Evolutionary conservation across 768 basidiomycete genomes (phyloP), one percentile per base, ranked within the genome.

Genomic region (Calocera cornea): DNA sequence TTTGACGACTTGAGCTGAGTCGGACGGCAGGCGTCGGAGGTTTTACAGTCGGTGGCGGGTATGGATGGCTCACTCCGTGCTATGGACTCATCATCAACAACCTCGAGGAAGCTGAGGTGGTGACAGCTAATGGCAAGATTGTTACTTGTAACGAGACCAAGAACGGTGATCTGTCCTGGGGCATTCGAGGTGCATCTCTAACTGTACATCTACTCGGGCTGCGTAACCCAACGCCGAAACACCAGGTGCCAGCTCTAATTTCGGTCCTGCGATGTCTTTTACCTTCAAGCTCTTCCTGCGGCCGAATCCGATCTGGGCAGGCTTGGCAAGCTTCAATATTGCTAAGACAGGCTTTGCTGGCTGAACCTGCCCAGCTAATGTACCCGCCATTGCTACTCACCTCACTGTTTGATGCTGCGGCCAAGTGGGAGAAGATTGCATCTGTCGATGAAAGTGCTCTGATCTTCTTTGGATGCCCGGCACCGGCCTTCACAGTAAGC

Each of bases 181-280:
- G 66, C 16, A 64, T 69, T 41, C 63, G 69, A 34, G 41, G 69
- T 66, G 40, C 41, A 36, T 14, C 34, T 65, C 29, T 34, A n/a
- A n/a, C 14, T 64, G 7, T 36, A 34, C 27, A 11, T 27, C 1
- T 29, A 22, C 16, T 3, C 1, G 19, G 1, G 2, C 14, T 40
- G n/a, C 2, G 1, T 29, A 16, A 22, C 63, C 10, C 27, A 24
- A 2, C 14, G n/a, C 17, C 24, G n/a, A 36, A 24, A 1, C 34
- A 17, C 1, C 38, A 69, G 68, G 65, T 27, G 66, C 63, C 11
- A 66, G 69, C 2, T 47, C 29, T 34, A 67, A 65, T 64, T 69
- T 69, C 64, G 66, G 66, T 29, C 33, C 63, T 50, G 69, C 67
- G 17, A 69, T 66, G 16, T 44, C 64, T 11, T 69, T 69, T 29